Base-by-base conservation (phyloP, 1,284 basidiomycete genomes). In the Laetiporus sulphureus region DNA sequence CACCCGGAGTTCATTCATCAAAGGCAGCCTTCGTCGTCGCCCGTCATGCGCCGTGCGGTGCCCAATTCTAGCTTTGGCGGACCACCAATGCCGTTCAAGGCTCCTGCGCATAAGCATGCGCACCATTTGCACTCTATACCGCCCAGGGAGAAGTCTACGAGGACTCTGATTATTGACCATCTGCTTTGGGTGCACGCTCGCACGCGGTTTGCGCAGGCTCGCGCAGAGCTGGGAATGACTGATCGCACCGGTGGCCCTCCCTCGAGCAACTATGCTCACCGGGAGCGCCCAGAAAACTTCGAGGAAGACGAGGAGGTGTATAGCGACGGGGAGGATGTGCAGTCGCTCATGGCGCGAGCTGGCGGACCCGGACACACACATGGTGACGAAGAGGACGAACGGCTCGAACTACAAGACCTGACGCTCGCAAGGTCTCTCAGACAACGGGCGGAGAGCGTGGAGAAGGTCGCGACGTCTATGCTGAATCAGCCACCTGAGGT, bases 101-200 rank as follows among this genome's bases (percentile, higher is more conserved):
- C 77, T 4, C 79, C 79, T 4, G 79, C 79, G 7, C 79, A 83
- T 58, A 80, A 77, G 48, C 78, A 81, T 61, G 80, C 81, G 3
- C 81, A 85, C 58, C 81, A 85, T 57, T 65, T 85, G 10, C 81
- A 79, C 56, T 79, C 83, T 6, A 86, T 88, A 38, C 84, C 83
- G 12, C 85, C 80, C 7, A 66, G 80, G 41, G 84, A 85, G 63
- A 89, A 85, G 67, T 86, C 79, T 32, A 88, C 82, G 21, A 69
- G 82, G 42, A 90, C 82, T 16, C 69, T 90, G 39, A 89, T 90
- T 50, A 76, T 90, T 44, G 86, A 90, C 61, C 83, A 90, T 61
- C 75, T 87, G 67, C 66, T 89, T 43, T 89, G 83, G 84, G 81
- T 83, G 4, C 87, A 90, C 61, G 77, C 73, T 4, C 71, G 81